A percentile compares a stretch with the other conserved stretches of the same genome.
Evolutionary conservation across 2,329 filamentous ascomycete species (phyloP).

Genomic region (Dactylonectria estremocensis): DNA sequence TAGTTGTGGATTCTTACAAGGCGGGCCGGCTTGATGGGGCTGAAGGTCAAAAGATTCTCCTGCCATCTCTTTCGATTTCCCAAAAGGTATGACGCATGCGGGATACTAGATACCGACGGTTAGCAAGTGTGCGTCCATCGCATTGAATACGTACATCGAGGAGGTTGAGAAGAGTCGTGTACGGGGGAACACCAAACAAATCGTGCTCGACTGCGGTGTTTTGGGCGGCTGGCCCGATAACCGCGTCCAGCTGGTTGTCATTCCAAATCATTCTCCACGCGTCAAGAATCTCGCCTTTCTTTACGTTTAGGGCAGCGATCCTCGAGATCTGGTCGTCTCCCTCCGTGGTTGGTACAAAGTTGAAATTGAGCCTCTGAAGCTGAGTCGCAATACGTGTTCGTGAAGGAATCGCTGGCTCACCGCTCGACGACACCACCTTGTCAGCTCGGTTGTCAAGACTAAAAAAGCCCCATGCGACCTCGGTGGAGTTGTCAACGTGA

Average conservation of each 20-base stretch:
- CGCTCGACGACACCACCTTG: not conserved
- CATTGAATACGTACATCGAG: constrained; percentile 60
- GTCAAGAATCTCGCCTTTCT: constrained; percentile 51
- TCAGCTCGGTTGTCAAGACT: constrained; percentile 5
- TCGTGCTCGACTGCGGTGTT: constrained; percentile 68
- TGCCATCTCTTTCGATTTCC: constrained; percentile 48
- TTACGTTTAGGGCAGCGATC: constrained; percentile 40
- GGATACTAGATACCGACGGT: constrained; percentile 58
- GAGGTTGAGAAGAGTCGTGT: constrained; percentile 67
- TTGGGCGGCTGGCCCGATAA: constrained; percentile 65
- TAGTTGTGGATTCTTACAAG: constrained; percentile 19
- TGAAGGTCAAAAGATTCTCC: constrained; percentile 20
- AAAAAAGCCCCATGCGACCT: constrained; percentile 27
- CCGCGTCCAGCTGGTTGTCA: constrained; percentile 62
- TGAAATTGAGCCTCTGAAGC: not conserved
- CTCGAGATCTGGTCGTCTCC: constrained; percentile 53
- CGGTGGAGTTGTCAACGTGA: constrained; percentile 18
- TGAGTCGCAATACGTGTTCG: not conserved
- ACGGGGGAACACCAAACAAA: constrained; percentile 61
- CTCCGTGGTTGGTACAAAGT: not conserved
- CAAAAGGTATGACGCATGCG: constrained; percentile 63
- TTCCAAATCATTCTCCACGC: constrained; percentile 60
- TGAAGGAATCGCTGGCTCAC: constrained; percentile 29
- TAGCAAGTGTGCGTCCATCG: not conserved
- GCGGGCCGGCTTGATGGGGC: constrained; percentile 23